phyloP scores from a whole-genome alignment of 1,284 basidiomycete species.

The Sporisorium graminicola region DNA sequence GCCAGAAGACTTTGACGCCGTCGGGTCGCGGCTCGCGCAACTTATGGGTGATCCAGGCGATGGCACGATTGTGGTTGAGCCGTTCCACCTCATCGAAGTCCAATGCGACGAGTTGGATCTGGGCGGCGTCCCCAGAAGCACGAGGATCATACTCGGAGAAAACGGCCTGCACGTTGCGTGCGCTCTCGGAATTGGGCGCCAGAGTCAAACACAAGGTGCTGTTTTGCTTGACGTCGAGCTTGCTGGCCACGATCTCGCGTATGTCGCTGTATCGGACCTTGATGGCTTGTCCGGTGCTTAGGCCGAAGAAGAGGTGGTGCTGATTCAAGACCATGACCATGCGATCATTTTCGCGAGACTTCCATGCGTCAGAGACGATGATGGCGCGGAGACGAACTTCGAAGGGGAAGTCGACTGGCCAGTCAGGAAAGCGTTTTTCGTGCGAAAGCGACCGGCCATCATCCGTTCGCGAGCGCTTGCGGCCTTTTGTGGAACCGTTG shows the following conservation, averaged over 20 bases:
- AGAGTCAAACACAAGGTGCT: constrained; percentile 16
- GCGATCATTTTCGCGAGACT: constrained; percentile 4
- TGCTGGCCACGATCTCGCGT: constrained; percentile 4
- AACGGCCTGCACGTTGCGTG: constrained; percentile 8
- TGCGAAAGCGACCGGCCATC: background rate
- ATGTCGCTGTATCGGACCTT: constrained; percentile 30
- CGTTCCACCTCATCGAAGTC: background rate
- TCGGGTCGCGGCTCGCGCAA: background rate
- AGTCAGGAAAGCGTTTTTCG: background rate
- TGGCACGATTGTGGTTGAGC: constrained; percentile 2
- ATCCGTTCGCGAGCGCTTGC: constrained; percentile 24
- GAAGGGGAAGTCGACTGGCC: background rate
- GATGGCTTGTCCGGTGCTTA: background rate
- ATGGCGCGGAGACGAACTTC: constrained; percentile 19
- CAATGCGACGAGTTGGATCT: constrained; percentile 26
- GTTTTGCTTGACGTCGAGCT: constrained; percentile 2
- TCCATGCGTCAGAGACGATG: constrained; percentile 36
- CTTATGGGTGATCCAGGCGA: background rate
- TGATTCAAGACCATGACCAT: background rate
- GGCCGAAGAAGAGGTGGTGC: constrained; percentile 1
- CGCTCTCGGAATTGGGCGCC: constrained; percentile 7
- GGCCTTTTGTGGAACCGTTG: background rate
- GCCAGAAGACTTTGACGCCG: background rate
- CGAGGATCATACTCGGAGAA: constrained; percentile 29
- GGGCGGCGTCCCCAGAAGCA: constrained; percentile 23